phyloP scores from a whole-genome alignment of 2,329 filamentous ascomycete genomes.

The Boeremia exigua region DNA sequence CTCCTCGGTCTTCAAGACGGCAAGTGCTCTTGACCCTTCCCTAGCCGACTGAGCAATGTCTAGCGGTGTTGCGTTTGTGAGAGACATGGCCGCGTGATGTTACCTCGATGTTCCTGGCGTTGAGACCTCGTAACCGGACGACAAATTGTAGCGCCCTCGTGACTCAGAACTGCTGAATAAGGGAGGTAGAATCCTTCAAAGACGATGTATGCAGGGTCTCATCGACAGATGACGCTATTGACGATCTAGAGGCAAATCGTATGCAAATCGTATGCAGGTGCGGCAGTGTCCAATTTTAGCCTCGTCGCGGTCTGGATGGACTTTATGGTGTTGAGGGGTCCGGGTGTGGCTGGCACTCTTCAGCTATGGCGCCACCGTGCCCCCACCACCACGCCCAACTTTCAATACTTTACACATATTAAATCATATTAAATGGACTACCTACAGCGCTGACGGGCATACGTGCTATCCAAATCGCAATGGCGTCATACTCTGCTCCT shows the following conservation, averaged over 20 bases:
- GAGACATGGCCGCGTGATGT: constrained; percentile 65
- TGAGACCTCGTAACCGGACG: constrained; percentile 24
- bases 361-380: constrained; percentile 1
- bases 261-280: constrained; percentile 16
- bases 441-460: background rate
- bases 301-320: constrained; percentile 16
- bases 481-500: constrained; percentile 8
- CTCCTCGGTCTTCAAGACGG: constrained; percentile 74
- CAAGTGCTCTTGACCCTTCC: constrained; percentile 79
- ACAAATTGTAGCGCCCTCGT: constrained; percentile 25
- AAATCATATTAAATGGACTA: no score
- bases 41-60: constrained; percentile 81
- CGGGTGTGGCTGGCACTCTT: constrained; percentile 1
- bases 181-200: constrained; percentile 16
- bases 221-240: constrained; percentile 24
- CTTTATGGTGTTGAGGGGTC: constrained; percentile 34
- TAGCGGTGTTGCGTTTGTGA: constrained; percentile 81
- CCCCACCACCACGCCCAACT: background rate
- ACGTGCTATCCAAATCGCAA: background rate
- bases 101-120: constrained; percentile 22
- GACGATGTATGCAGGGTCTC: constrained; percentile 29
- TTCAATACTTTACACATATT: background rate
- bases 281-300: constrained; percentile 33
- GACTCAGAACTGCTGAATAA: constrained; percentile 32
- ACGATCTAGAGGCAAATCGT: constrained; percentile 12